Base-by-base conservation (phyloP, 306 rosid species). In the Malus asiatica region DNA sequence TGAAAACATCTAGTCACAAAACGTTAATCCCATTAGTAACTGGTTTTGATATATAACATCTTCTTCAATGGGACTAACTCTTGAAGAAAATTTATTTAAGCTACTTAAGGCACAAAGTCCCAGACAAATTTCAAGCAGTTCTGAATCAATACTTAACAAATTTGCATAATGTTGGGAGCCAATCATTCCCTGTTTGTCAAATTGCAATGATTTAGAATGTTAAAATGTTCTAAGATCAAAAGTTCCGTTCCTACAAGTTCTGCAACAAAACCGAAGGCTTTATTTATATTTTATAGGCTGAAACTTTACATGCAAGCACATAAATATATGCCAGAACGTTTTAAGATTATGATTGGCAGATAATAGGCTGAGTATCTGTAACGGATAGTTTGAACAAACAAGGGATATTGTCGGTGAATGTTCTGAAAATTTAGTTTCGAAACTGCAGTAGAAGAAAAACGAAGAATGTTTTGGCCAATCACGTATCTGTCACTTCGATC, bases 381-480 rank as follows among this genome's bases (percentile, higher is more conserved):
- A 22, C 3, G 6, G 38, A 68, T 15, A 46, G 22, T 23, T 44
- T 27, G 14, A 68, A 68, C 6, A 44, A 35, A 68, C 38, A 68
- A 16, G 57, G 27, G 3, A 27, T 27, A 19, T 35, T 29, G 40
- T 30, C 15, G 11, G 20, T 62, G 32, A 29, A 2, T 3, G 11
- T 2, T 62, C 2, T 29, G 6, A 68, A 33, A 38, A 18, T 8
- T 25, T 46, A 51, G 30, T 25, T 35, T 35, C 22, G 19, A 38
- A 78, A 81, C 38, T 70, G 33, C 8, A 33, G 71, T 67, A 51
- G 66, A 70, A 74, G 73, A 71, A 73, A n/a, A 12, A 32, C 8
- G 8, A 38, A 69, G 66, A 55, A 53, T 71, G 29, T 7, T 63
- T 63, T 8, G 4, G 13, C 22, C 44, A 3, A 63, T 63, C 42